Base-by-base conservation (phyloP, 1,139 yeast species). In the Taiozyma onychis region DNA sequence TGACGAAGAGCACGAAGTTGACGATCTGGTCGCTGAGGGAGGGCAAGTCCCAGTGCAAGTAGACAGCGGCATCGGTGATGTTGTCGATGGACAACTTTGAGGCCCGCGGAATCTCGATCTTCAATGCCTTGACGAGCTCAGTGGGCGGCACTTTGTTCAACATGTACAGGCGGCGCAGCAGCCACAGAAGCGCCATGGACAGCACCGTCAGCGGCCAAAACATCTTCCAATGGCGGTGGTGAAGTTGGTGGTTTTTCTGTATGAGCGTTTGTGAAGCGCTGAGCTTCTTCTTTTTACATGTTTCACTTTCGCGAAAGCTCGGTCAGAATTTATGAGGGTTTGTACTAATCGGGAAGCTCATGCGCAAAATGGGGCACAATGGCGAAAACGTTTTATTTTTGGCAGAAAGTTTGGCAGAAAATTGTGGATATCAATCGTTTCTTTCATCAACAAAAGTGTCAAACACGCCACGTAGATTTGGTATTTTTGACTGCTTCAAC, bases 41-140 rank as follows among this genome's bases (percentile, higher is more conserved):
- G 8, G 57, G 56, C 21, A 48, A 43, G 30, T 78, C 78, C 89
- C 88, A 83, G 57, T 82, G 86, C 27, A 83, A 55, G 7, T 76
- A 72, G 24, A 83, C 74, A 6, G 76, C 66, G 16, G 71, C 67
- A 39, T 72, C 68, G 0, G 83, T 73, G 43, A 83, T 75, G 52
- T 74, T 73, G 56, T 80, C 85, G 11, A 83, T 73, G 4, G 84
- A 77, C 8, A 82, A 73, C 48, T 74, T 69, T 0, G 85, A 83
- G 6, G 82, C 71, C 35, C 76, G 74, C 2, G 88, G 88, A 18
- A 81, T 74, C 41, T 75, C 76, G 30, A 83, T 74, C 46, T 79
- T 77, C 45, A 83, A 66, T 14, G 72, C 67, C 54, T 73, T 73
- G 47, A 81, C 74, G 30, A 82, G 71, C 35, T 73, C 69, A 11